Base-by-base conservation (phyloP, 108 stramenopile genomes). In the Epithemia pelagica region DNA sequence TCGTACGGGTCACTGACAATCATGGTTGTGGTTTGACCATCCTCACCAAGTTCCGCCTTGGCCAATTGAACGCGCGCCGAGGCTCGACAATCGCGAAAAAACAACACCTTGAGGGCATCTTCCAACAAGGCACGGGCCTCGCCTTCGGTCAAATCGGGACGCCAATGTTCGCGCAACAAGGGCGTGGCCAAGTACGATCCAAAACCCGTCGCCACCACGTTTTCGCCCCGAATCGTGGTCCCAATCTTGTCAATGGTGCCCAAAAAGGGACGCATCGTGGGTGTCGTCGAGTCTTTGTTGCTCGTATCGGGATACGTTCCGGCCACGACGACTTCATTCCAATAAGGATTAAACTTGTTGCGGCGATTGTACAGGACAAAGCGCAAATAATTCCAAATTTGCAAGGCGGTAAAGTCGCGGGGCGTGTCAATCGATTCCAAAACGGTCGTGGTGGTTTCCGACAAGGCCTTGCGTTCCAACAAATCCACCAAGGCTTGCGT, bases 331-430 rank as follows among this genome's bases (percentile, higher is more conserved):
- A 99, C 62, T 66, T 95, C 86, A 77, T 98, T 99, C 99, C 99
- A 99, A 54, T 94, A 82, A n/a, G 99, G 99, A 79, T 99, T 96
- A 79, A 96, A 88, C 67, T 96, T 95, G 68, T 90, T 91, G 25
- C 93, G 80, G 31, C 92, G 79, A 64, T 95, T 84, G 90, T 98
- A 98, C 89, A 98, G 84, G 58, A 98, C 91, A 30, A 96, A 91
- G 5, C 98, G 75, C 23, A 98, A 62, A 65, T 96, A 95, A 52
- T 84, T 89, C 86, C 88, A 93, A 0, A 86, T 74, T 28, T 86
- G 78, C 70, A 74, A 78, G 28, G 91, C 89, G 54, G 81, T 79
- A 29, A 83, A 74, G n/a, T 64, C 64, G 5, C 61, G 71, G 28
- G 52, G 66, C 2, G 77, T 73, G 28, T 89, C 86, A 23, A 86